Conservation (phyloP, 2,329 filamentous ascomycete genomes). For the Tetracladium maxilliforme region DNA sequence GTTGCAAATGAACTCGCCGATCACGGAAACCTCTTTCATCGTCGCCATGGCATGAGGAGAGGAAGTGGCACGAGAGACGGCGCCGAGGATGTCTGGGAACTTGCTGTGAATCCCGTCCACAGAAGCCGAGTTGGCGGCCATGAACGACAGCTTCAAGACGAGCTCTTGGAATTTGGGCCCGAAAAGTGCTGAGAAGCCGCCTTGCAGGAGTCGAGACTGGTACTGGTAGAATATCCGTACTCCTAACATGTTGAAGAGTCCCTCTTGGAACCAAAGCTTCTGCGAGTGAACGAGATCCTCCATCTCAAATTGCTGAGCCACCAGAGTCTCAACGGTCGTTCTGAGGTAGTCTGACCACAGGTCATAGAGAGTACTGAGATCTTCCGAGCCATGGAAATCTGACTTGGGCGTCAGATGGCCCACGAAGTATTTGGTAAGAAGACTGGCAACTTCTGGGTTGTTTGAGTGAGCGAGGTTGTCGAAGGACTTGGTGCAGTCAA, state of each 20-base stretch:
- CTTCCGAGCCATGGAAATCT: conserved; percentile 24
- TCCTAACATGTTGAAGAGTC: conserved; percentile 30
- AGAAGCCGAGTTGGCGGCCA: conserved; percentile 24
- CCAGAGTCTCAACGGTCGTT: conserved; percentile 32
- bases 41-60: conserved; percentile 27
- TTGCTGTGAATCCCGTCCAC: conserved; percentile 16
- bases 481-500: conserved; percentile 35
- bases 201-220: conserved; percentile 33
- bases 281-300: conserved; percentile 30
- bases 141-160: conserved; percentile 35
- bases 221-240: conserved; percentile 36
- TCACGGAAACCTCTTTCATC: conserved; percentile 30
- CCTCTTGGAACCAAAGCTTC: conserved; percentile 29
- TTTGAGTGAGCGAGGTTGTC: conserved; percentile 38
- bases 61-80: conserved; percentile 25
- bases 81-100: conserved; percentile 28
- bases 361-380: conserved; percentile 29
- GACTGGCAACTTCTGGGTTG: conserved; percentile 35
- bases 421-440: conserved; percentile 38
- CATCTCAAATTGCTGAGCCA: conserved; percentile 37
- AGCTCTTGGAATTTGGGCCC: conserved; percentile 35
- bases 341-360: conserved; percentile 33
- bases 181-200: conserved; percentile 33
- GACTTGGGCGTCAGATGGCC: conserved; percentile 34
- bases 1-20: conserved; percentile 33